Percentiles rank a stretch among this genome's conserved stretches.
These are phyloP conservation scores for Pinus tabuliformis DNA, from an alignment of 75 land plant genomes.

Conservation along the genomic window DNA sequence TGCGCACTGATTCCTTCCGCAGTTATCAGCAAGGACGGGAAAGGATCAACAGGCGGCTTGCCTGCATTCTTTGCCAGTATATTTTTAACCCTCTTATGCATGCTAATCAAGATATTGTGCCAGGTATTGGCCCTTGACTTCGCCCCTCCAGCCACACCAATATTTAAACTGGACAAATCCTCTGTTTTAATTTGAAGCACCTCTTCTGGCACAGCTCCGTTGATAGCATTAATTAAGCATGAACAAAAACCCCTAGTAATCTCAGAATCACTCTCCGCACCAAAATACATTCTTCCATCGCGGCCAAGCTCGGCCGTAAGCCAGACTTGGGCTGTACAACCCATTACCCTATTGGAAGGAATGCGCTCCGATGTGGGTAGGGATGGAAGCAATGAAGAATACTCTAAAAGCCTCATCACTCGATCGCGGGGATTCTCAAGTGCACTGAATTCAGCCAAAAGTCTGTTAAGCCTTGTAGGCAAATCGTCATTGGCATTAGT, in stretches of 20 bases:
- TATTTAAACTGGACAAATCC: conserved; percentile 46
- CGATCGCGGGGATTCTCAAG: conserved; percentile 47
- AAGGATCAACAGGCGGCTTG: conserved; percentile 47
- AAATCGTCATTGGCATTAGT: not conserved
- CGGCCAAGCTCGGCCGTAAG: conserved; percentile 39
- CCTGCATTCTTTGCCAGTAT: conserved; percentile 59
- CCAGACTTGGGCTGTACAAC: conserved; percentile 96
- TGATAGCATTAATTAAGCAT: conserved; percentile 56
- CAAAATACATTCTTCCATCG: conserved; percentile 52
- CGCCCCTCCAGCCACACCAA: conserved; percentile 39
- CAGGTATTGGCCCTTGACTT: conserved; percentile 78
- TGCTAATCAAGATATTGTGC: conserved; percentile 80
- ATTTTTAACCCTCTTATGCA: conserved; percentile 75
- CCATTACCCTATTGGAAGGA: conserved; percentile 76
- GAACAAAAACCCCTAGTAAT: conserved; percentile 78
- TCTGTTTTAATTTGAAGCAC: conserved; percentile 57
- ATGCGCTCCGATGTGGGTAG: conserved; percentile 41
- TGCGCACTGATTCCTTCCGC: conserved; percentile 61
- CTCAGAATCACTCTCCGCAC: conserved; percentile 89
- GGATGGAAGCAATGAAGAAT: conserved; percentile 52
- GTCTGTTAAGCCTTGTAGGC: conserved; percentile 16
- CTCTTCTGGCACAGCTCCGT: conserved; percentile 71
- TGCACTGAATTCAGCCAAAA: conserved; percentile 38
- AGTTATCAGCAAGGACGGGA: conserved; percentile 79
- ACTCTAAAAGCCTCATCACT: conserved; percentile 45